These are phyloP conservation scores for Trichosporon ovoides DNA, from an alignment of 1,284 basidiomycete genomes.

Conservation along the genomic window DNA sequence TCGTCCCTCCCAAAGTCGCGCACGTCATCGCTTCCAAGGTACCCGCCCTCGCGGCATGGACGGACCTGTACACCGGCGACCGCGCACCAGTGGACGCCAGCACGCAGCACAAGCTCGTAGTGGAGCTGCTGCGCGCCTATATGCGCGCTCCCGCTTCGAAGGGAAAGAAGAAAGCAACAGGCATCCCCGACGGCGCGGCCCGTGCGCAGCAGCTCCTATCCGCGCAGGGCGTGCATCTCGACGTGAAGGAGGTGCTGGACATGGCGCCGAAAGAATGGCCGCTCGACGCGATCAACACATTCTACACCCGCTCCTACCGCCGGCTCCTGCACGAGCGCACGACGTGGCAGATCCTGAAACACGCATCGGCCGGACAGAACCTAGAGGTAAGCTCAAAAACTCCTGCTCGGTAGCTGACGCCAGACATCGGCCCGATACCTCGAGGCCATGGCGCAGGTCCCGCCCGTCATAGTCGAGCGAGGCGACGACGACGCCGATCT, in stretches of 20 bases:
- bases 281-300: constrained; percentile 63
- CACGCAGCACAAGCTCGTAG: constrained; percentile 59
- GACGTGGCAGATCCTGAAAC: constrained; percentile 42
- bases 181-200: constrained; percentile 57
- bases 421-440: constrained; percentile 37
- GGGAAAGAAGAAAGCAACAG: constrained; percentile 13
- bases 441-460: constrained; percentile 28
- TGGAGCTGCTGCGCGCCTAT: constrained; percentile 70
- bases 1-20: constrained; percentile 62
- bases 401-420: not conserved
- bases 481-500: constrained; percentile 13
- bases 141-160: constrained; percentile 64
- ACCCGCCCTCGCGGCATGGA: constrained; percentile 56
- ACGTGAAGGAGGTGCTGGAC: constrained; percentile 67
- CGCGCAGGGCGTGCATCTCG: constrained; percentile 71
- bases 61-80: constrained; percentile 48
- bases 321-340: constrained; percentile 60
- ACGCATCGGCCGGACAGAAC: constrained; percentile 46
- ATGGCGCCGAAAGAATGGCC: constrained; percentile 71
- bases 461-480: constrained; percentile 22
- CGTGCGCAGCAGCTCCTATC: constrained; percentile 65
- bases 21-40: constrained; percentile 46
- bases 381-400: constrained; percentile 23
- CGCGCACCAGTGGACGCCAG: constrained; percentile 52
- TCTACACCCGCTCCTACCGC: constrained; percentile 70